These are phyloP conservation scores for Ulvella scutata DNA, from an alignment of 139 green algal species.

Conservation along the genomic window DNA sequence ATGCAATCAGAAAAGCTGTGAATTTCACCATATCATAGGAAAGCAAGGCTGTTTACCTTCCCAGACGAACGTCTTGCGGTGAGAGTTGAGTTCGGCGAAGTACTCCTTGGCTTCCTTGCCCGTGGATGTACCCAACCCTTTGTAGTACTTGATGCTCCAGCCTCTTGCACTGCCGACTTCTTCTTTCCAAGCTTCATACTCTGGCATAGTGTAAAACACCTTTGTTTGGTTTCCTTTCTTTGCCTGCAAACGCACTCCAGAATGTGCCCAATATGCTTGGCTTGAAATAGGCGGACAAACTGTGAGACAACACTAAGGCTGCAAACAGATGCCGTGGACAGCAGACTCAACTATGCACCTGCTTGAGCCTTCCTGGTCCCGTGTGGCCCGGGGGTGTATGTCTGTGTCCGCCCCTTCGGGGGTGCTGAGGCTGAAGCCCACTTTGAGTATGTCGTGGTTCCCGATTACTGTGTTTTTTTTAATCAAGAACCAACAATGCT, in stretches of 20 bases:
- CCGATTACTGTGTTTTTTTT: background rate
- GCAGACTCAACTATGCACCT: background rate
- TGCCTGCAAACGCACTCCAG: constrained; percentile 40
- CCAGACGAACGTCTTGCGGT: constrained; percentile 85
- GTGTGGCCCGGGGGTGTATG: too few species aligned
- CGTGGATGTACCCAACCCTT: constrained; percentile 94
- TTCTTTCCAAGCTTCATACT: constrained; percentile 96
- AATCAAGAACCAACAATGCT: too few species aligned
- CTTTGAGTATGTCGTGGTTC: too few species aligned
- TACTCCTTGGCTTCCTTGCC: constrained; percentile 89
- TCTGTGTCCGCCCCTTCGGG: too few species aligned
- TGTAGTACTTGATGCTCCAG: constrained; percentile 99
- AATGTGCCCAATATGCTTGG: background rate
- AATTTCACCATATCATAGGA: background rate
- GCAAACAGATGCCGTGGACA: background rate
- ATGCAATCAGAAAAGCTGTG: too few species aligned
- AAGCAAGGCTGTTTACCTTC: constrained; percentile 21
- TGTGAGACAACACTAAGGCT: background rate
- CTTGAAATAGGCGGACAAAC: too few species aligned
- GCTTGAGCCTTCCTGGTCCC: too few species aligned
- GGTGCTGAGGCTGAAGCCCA: too few species aligned
- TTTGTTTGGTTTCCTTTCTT: constrained; percentile 58
- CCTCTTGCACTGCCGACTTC: constrained; percentile 24
- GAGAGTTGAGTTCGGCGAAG: constrained; percentile 68
- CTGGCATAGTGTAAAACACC: constrained; percentile 95